Conservation (phyloP, 768 basidiomycete species). For the Termitomyces eurrhizus region DNA sequence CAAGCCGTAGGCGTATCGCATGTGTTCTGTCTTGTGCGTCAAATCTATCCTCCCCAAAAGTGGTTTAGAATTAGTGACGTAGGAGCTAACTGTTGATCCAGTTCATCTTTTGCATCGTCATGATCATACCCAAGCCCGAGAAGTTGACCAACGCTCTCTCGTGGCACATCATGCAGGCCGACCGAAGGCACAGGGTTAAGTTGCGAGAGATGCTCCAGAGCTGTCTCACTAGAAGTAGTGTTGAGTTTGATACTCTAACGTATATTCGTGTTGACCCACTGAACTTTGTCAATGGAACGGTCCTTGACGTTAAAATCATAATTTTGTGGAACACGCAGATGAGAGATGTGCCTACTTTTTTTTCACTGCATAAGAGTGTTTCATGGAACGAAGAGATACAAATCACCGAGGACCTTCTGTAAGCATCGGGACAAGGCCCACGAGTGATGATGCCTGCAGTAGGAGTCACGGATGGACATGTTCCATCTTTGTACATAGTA, state of each 20-base stretch:
- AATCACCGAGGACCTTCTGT: slow-evolving; percentile 68
- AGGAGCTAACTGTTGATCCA: slow-evolving; percentile 71
- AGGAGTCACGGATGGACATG: slow-evolving; percentile 57
- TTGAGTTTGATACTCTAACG: not conserved
- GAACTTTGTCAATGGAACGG: slow-evolving; percentile 79
- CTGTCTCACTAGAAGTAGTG: slow-evolving; percentile 25
- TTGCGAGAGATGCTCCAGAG: slow-evolving; percentile 41
- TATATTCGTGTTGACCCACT: slow-evolving; percentile 40
- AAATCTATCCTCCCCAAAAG: not conserved
- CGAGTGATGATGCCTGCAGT: slow-evolving; percentile 58
- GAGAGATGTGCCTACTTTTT: slow-evolving; percentile 58
- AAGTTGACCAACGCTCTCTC: slow-evolving; percentile 61
- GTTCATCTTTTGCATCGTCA: slow-evolving; percentile 50
- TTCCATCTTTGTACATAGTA: slow-evolving; percentile 75
- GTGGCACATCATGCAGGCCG: slow-evolving; percentile 78
- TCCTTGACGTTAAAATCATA: slow-evolving; percentile 86
- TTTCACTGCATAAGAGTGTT: not conserved
- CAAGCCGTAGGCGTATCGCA: slow-evolving; percentile 57
- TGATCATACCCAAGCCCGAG: slow-evolving; percentile 53
- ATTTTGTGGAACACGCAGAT: slow-evolving; percentile 76
- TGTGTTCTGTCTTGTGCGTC: slow-evolving; percentile 46
- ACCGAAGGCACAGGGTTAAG: slow-evolving; percentile 69
- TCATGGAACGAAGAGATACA: not conserved
- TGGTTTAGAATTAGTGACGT: slow-evolving; percentile 29
- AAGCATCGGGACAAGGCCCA: slow-evolving; percentile 72